phyloP scores from a whole-genome alignment of 768 basidiomycete species.

The Termitomyces heimii region DNA sequence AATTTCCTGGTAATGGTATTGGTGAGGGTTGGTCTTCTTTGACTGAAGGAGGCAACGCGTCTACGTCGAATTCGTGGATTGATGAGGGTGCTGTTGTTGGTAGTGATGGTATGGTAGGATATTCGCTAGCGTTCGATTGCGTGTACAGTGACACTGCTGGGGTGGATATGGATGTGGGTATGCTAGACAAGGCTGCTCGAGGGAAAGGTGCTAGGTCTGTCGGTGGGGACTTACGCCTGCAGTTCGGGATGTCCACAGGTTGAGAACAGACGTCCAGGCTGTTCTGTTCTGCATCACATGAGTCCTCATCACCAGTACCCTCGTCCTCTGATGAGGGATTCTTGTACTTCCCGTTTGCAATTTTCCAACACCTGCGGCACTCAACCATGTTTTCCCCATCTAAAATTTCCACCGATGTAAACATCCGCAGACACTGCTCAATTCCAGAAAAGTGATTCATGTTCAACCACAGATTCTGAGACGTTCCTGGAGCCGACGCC shows the following conservation, averaged over 20 bases:
- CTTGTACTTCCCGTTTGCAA: constrained; percentile 60
- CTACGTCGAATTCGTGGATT: constrained; percentile 20
- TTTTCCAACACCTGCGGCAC: constrained; percentile 92
- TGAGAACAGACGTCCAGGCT: not conserved
- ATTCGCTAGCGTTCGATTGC: constrained; percentile 18
- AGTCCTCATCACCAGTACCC: constrained; percentile 21
- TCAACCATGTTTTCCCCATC: constrained; percentile 95
- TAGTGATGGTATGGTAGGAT: constrained; percentile 35
- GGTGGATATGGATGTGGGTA: constrained; percentile 35
- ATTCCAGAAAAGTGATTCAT: constrained; percentile 48
- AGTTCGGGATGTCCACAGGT: not conserved
- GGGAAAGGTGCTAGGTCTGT: constrained; percentile 10
- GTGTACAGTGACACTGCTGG: constrained; percentile 31
- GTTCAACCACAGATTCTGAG: constrained; percentile 38
- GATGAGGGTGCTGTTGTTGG: constrained; percentile 23
- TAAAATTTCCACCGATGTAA: constrained; percentile 89
- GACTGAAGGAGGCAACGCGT: constrained; percentile 7
- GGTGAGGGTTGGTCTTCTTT: not conserved
- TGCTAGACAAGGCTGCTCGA: constrained; percentile 14
- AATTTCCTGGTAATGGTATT: constrained; percentile 27
- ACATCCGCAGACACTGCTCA: constrained; percentile 79
- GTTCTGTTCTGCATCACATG: constrained; percentile 10
- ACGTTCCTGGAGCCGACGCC: constrained; percentile 1
- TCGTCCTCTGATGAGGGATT: constrained; percentile 25
- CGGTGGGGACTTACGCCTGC: constrained; percentile 1